A percentile compares a stretch with the other conserved stretches of the same genome.
Evolutionary conservation across 768 basidiomycete species (phyloP).

Genomic region (Punctularia strigosozonata): DNA sequence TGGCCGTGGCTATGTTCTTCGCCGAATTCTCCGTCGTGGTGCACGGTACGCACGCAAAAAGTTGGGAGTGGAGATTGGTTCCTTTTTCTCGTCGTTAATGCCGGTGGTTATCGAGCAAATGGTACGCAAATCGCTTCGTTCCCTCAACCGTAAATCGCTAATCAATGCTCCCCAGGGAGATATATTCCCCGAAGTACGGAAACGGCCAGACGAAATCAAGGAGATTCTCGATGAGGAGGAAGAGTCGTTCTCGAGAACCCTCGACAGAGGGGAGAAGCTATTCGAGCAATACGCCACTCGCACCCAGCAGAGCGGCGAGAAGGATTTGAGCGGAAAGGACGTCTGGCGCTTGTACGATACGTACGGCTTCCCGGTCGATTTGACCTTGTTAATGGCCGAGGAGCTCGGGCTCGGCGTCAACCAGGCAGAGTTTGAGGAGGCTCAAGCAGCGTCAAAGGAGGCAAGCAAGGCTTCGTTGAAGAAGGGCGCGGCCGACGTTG

Average conservation of each 20-base stretch:
- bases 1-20: constrained; percentile 93
- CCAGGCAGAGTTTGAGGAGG: constrained; percentile 79
- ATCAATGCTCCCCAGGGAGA: constrained; percentile 40
- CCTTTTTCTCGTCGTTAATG: constrained; percentile 88
- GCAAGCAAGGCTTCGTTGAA: constrained; percentile 81
- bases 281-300: constrained; percentile 79
- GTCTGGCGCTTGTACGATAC: constrained; percentile 98
- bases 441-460: constrained; percentile 80
- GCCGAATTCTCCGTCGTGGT: constrained; percentile 86
- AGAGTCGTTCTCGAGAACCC: constrained; percentile 92
- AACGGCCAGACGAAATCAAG: constrained; percentile 71
- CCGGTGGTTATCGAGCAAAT: constrained; percentile 85
- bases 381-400: constrained; percentile 95
- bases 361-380: constrained; percentile 94
- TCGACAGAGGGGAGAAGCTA: constrained; percentile 92
- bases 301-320: constrained; percentile 49
- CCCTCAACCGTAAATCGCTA: not conserved
- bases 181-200: constrained; percentile 89
- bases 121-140: constrained; percentile 30
- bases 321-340: constrained; percentile 76
- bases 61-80: constrained; percentile 82
- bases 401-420: constrained; percentile 80
- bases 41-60: constrained; percentile 96
- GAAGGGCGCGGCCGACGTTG: constrained; percentile 49
- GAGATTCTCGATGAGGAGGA: constrained; percentile 97